These are phyloP conservation scores for Imleria badia DNA, from an alignment of 768 basidiomycete species.

Conservation along the genomic window DNA sequence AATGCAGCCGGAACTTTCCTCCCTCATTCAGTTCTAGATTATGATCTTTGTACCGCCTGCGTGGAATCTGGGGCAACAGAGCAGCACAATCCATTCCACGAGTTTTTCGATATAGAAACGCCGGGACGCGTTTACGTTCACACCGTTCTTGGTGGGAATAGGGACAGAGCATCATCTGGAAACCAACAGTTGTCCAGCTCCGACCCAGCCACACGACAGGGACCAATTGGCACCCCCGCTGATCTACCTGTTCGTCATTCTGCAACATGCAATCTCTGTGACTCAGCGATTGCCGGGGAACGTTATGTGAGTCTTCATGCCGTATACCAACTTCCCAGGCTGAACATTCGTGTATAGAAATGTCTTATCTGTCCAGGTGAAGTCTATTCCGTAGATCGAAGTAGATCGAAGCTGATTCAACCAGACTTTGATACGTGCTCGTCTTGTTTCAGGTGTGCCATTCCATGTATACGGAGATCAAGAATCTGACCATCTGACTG, in stretches of 20 bases:
- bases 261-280: constrained; percentile 78
- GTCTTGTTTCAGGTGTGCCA: constrained; percentile 61
- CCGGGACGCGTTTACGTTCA: constrained; percentile 68
- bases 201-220: not conserved
- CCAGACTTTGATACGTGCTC: constrained; percentile 76
- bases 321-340: not conserved
- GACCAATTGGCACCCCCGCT: not conserved
- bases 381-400: not conserved
- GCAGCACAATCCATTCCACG: constrained; percentile 60
- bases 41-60: constrained; percentile 68
- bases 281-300: constrained; percentile 63
- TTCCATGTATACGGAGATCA: not conserved
- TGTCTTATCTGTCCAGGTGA: constrained; percentile 64
- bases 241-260: constrained; percentile 45
- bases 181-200: constrained; percentile 1
- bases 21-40: constrained; percentile 45
- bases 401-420: constrained; percentile 5
- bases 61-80: constrained; percentile 48
- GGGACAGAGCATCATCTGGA: constrained; percentile 35
- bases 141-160: constrained; percentile 40
- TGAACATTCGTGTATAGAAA: constrained; percentile 53
- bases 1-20: not conserved
- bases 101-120: constrained; percentile 67
- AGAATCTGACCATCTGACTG: not conserved
- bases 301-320: constrained; percentile 59